Base-by-base conservation (phyloP, 1,139 yeast species). In the Geotrichum australiense region DNA sequence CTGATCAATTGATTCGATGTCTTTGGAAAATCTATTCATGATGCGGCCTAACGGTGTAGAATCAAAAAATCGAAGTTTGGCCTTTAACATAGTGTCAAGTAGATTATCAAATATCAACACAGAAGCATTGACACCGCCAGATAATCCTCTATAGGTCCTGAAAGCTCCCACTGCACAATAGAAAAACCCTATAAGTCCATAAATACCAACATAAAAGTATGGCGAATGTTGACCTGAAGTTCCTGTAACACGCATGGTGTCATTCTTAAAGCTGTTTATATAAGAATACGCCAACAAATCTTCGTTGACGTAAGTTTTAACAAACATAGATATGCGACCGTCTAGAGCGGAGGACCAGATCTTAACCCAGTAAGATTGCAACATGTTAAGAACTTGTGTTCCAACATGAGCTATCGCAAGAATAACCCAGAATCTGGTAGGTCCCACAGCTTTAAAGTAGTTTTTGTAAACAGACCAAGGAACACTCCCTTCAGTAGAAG, bases 11-110 rank as follows among this genome's bases (percentile, higher is more conserved):
- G 93, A 78, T 63, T 89, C 97, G 48, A 91, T 77, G 66, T 91
- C 99, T 62, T 87, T 89, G 16, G 97, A 87, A 60, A 93, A 91
- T 60, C 99, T 75, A 64, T 91, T 93, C 93, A 91, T 86, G 49
- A 91, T 85, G 62, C 98, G 79, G 27, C 99, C 99, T 55, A 83
- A 73, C 16, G 99, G 98, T 2, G 98, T 91, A 28, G 93, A 74
- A 59, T 93, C 98, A 61, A 89, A 91, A 64, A 91, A 93, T 55
- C 96, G 75, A 51, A 87, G 68, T 55, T 73, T 83, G 2, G 97
- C 93, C 49, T 80, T 74, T 54, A 89, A 62, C 33, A 89, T 80
- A 16, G 74, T 73, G 22, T 67, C 61, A 55, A 91, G 69, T 16
- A 89, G 74, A 41, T 70, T 68, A 43, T 74, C 70, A 64, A 91